Evolutionary conservation across 805 yeast genomes (phyloP).

Genomic region (Ogataea glucozyma): DNA sequence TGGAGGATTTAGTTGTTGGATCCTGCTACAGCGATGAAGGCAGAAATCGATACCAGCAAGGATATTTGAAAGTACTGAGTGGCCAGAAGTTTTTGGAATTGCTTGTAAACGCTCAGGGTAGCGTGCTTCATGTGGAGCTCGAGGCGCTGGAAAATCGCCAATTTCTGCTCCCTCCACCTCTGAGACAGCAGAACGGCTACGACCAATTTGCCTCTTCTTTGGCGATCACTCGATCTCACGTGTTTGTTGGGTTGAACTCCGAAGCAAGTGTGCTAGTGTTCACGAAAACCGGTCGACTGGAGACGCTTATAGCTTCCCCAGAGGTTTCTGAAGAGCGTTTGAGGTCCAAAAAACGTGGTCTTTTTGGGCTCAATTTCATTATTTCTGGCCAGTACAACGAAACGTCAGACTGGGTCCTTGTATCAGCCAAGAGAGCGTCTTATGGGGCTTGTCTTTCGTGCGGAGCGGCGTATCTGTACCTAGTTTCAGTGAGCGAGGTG

Average conservation of each 20-base stretch:
- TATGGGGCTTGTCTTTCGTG: constrained; percentile 33
- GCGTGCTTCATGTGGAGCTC: constrained; percentile 5
- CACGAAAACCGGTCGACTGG: constrained; percentile 20
- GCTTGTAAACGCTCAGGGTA: constrained; percentile 1
- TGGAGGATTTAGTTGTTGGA: constrained; percentile 45
- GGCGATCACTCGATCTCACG: constrained; percentile 26
- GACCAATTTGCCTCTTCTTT: constrained; percentile 45
- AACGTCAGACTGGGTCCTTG: constrained; percentile 31
- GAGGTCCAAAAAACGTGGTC: constrained; percentile 25
- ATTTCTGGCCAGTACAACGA: constrained; percentile 22
- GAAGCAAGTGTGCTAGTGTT: constrained; percentile 40
- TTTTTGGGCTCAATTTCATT: constrained; percentile 32
- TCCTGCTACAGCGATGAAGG: constrained; percentile 39
- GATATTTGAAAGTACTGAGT: constrained; percentile 37
- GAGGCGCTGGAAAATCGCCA: constrained; percentile 11
- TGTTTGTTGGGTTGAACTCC: constrained; percentile 42
- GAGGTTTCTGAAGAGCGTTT: constrained; percentile 9
- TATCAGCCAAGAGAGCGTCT: constrained; percentile 33
- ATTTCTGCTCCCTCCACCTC: constrained; percentile 22
- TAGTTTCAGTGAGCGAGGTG: constrained; percentile 4
- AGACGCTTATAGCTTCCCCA: background rate
- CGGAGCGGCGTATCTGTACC: constrained; percentile 42
- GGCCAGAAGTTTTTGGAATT: constrained; percentile 21
- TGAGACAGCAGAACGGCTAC: constrained; percentile 30
- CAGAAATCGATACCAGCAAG: constrained; percentile 38